Evolutionary conservation across 1,284 basidiomycete genomes (phyloP).

Genomic region (Ceratobasidium sp.): DNA sequence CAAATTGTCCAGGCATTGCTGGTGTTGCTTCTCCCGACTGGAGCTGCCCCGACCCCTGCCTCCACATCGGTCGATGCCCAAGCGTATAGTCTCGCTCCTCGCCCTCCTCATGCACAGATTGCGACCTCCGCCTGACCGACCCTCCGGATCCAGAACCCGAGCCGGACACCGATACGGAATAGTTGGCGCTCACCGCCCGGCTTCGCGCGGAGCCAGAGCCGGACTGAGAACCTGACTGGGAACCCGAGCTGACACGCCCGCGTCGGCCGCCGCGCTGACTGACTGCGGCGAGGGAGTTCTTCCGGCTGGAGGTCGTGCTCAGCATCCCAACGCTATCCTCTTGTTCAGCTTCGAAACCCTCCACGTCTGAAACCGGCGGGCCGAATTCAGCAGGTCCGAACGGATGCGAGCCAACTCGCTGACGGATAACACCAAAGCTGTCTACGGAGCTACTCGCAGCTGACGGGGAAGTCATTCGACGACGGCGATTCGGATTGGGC

Average conservation of each 20-base stretch:
- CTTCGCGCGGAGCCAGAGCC: slow-evolving; percentile 22
- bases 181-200: slow-evolving; percentile 23
- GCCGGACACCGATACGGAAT: slow-evolving; percentile 21
- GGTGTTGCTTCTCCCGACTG: not conserved
- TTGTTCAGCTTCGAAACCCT: slow-evolving; percentile 69
- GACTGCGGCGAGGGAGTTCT: slow-evolving; percentile 68
- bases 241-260: slow-evolving; percentile 28
- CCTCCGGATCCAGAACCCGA: slow-evolving; percentile 20
- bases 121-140: slow-evolving; percentile 21
- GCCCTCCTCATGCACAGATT: slow-evolving; percentile 9
- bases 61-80: slow-evolving; percentile 30
- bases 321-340: slow-evolving; percentile 79
- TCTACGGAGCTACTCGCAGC: slow-evolving; percentile 21
- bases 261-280: slow-evolving; percentile 60
- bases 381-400: slow-evolving; percentile 46
- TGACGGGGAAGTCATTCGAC: slow-evolving; percentile 62
- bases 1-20: not conserved
- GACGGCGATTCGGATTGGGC: slow-evolving; percentile 64
- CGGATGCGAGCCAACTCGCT: slow-evolving; percentile 59
- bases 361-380: slow-evolving; percentile 56
- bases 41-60: not conserved
- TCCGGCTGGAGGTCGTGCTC: slow-evolving; percentile 68
- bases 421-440: slow-evolving; percentile 56
- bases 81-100: slow-evolving; percentile 38
- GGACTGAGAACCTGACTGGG: slow-evolving; percentile 13